Conservation (phyloP, 148 eudicot genomes). For the Chenopodium berlandieri region DNA sequence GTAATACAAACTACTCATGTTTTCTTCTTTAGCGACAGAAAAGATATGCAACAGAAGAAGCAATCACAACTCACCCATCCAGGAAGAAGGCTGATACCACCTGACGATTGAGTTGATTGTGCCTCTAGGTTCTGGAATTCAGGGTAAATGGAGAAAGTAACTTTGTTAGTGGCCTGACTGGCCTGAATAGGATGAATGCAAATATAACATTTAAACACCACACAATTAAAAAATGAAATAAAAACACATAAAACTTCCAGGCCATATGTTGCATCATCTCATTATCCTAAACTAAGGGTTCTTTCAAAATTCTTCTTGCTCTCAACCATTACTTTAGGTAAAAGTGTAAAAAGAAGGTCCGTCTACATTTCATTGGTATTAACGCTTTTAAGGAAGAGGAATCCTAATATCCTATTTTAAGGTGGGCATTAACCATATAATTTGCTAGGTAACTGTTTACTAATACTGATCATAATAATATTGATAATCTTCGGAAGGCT, state of each 20-base stretch:
- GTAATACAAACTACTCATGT: background rate
- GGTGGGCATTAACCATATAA: background rate
- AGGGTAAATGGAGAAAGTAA: slow-evolving; percentile 19
- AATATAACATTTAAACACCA: background rate
- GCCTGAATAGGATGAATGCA: background rate
- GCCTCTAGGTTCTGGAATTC: slow-evolving; percentile 48
- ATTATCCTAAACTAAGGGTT: background rate
- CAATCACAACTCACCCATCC: slow-evolving; percentile 76
- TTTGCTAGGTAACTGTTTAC: background rate
- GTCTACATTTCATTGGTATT: background rate
- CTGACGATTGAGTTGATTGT: slow-evolving; percentile 38
- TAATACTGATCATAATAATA: background rate
- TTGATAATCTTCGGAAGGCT: background rate
- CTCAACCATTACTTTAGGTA: slow-evolving; percentile 64
- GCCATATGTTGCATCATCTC: background rate
- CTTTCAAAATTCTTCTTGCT: slow-evolving; percentile 15
- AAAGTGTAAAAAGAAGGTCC: background rate
- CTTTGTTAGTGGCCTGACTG: background rate
- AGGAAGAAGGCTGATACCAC: slow-evolving; percentile 44
- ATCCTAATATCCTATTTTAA: background rate
- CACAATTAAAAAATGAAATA: background rate
- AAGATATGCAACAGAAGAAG: slow-evolving; percentile 5
- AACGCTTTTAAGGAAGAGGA: background rate
- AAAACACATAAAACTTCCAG: background rate
- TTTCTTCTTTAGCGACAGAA: background rate